Evolutionary conservation across 169 alveolate species (phyloP).

Genomic region (Fabrea salina): DNA sequence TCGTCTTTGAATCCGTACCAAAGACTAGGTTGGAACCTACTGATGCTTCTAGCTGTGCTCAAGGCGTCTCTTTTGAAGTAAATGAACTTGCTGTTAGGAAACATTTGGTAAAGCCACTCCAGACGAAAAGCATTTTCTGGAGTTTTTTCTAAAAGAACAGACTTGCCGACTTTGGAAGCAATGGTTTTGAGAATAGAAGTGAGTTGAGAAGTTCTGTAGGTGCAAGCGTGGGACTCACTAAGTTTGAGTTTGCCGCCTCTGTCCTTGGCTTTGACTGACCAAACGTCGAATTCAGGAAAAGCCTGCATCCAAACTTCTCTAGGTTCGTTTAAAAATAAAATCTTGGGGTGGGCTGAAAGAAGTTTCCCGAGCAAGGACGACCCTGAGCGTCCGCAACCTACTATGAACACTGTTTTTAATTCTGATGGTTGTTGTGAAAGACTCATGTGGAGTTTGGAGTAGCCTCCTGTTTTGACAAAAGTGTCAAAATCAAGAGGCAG

Average conservation of each 20-base stretch:
- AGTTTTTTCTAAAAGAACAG: constrained; percentile 17
- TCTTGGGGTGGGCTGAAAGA: constrained; percentile 25
- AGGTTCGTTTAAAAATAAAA: constrained; percentile 32
- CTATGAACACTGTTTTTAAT: constrained; percentile 1
- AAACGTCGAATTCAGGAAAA: constrained; percentile 32
- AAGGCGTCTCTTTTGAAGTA: constrained; percentile 21
- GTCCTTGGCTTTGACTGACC: constrained; percentile 30
- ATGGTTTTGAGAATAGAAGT: background rate
- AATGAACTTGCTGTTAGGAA: constrained; percentile 15
- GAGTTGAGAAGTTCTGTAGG: background rate
- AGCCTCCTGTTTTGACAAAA: background rate
- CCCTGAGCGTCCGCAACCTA: constrained; percentile 43
- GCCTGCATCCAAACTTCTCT: constrained; percentile 31
- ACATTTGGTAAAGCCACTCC: constrained; percentile 1
- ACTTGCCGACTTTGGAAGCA: background rate
- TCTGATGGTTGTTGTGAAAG: background rate
- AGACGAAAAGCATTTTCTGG: constrained; percentile 32
- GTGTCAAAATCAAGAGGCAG: constrained; percentile 5
- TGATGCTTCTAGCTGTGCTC: constrained; percentile 19
- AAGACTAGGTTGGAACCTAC: constrained; percentile 7
- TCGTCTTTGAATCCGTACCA: constrained; percentile 2
- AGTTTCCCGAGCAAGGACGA: constrained; percentile 28
- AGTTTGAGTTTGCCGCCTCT: constrained; percentile 21
- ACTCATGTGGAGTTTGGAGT: background rate
- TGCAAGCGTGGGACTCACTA: background rate